phyloP scores from a whole-genome alignment of 2,329 filamentous ascomycete species.

The Dactylella cylindrospora region DNA sequence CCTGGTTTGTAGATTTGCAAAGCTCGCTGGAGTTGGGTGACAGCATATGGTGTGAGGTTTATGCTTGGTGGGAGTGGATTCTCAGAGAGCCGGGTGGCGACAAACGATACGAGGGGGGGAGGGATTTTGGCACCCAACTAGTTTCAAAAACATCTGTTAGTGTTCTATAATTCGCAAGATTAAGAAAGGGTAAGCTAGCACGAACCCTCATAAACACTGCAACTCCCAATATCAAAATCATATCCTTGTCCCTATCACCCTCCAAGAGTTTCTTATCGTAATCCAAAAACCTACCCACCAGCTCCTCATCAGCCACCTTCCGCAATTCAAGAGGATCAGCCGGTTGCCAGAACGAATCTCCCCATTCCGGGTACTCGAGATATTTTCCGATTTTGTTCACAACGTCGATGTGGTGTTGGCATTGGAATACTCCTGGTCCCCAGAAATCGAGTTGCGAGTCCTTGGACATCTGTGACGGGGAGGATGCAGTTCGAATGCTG shows the following conservation, averaged over 20 bases:
- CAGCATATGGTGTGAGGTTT: not conserved
- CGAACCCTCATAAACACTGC: constrained; percentile 19
- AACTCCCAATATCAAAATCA: constrained; percentile 1
- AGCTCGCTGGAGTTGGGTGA: constrained; percentile 9
- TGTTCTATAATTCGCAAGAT: not conserved
- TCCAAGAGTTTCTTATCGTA: not conserved
- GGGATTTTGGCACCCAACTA: constrained; percentile 13
- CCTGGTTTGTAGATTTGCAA: constrained; percentile 12
- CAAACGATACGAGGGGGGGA: not conserved
- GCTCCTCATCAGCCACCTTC: not conserved
- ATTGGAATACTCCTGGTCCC: constrained; percentile 13
- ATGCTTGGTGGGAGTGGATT: not conserved
- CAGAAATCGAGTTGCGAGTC: constrained; percentile 2
- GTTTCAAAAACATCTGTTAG: not conserved
- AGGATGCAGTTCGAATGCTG: not conserved
- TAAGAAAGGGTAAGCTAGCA: not conserved
- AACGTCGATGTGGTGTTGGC: constrained; percentile 7
- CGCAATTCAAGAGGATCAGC: constrained; percentile 5
- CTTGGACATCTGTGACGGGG: no score
- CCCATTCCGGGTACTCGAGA: constrained; percentile 4
- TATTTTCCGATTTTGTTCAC: constrained; percentile 9
- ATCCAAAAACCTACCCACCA: constrained; percentile 2
- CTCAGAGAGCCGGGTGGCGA: not conserved
- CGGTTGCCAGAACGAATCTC: constrained; percentile 17
- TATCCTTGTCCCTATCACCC: not conserved